These are phyloP conservation scores for Fomes fomentarius DNA, from an alignment of 1,284 basidiomycete species.

Conservation along the genomic window DNA sequence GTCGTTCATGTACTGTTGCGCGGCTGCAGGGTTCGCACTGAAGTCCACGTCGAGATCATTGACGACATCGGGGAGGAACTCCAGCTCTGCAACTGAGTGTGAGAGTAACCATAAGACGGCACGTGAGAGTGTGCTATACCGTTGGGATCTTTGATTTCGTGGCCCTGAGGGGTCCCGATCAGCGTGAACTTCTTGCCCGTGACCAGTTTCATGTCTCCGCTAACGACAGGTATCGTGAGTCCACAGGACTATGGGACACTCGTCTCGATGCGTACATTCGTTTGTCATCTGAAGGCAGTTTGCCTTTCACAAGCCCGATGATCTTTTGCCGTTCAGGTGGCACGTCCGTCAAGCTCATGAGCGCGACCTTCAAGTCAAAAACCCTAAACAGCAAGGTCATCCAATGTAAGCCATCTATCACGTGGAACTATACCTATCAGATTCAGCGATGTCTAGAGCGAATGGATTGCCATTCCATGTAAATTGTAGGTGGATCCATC, in stretches of 20 bases:
- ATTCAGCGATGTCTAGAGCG: conserved; percentile 64
- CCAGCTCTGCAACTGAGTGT: conserved; percentile 50
- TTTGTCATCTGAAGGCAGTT: conserved; percentile 75
- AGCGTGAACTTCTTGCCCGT: conserved; percentile 78
- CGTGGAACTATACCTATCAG: conserved; percentile 56
- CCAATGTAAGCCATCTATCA: background rate
- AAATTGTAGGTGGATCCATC: conserved; percentile 66
- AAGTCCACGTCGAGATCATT: conserved; percentile 85
- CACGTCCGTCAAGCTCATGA: conserved; percentile 78
- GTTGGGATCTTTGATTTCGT: conserved; percentile 81
- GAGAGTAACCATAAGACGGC: background rate
- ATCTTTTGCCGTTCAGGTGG: conserved; percentile 90
- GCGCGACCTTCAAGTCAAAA: conserved; percentile 65
- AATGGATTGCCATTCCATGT: conserved; percentile 66
- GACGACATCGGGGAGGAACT: conserved; percentile 69
- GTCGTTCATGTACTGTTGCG: conserved; percentile 68
- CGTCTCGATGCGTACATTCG: conserved; percentile 52
- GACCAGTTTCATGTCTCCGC: conserved; percentile 60
- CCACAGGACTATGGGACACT: background rate
- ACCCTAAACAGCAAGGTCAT: conserved; percentile 47
- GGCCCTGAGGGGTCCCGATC: conserved; percentile 81
- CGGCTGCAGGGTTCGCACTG: conserved; percentile 58
- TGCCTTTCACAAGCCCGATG: conserved; percentile 84
- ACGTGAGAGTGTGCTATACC: conserved; percentile 30
- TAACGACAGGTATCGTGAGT: conserved; percentile 28